These are phyloP conservation scores for Xerocomus potaroensis DNA, from an alignment of 768 basidiomycete species.

Conservation along the genomic window DNA sequence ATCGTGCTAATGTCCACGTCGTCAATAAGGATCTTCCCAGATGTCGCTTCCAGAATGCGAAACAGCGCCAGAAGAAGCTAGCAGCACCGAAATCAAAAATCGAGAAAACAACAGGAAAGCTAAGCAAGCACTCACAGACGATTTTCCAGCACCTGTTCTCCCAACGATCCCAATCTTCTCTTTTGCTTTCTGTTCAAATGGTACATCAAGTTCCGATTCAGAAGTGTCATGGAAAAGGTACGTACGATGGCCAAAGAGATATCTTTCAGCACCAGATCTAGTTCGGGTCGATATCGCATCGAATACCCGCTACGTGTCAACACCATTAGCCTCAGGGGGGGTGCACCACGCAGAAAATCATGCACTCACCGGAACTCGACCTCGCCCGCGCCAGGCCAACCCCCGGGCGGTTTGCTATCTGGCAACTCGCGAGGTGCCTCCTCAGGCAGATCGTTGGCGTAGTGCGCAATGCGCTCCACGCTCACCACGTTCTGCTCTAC, in stretches of 20 bases:
- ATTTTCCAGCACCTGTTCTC: constrained; percentile 78
- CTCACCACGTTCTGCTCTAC: constrained; percentile 90
- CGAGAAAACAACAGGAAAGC: background rate
- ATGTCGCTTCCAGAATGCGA: constrained; percentile 67
- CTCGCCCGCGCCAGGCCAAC: constrained; percentile 72
- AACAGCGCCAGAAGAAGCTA: constrained; percentile 69
- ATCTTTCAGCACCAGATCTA: constrained; percentile 77
- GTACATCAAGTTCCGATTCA: constrained; percentile 3
- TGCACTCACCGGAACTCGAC: constrained; percentile 73
- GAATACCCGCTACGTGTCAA: constrained; percentile 69
- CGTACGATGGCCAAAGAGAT: constrained; percentile 67
- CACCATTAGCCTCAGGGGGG: too few relatives aligned
- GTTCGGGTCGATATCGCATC: constrained; percentile 71
- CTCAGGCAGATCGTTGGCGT: constrained; percentile 58
- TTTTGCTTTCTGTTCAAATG: constrained; percentile 51
- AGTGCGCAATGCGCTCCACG: constrained; percentile 83
- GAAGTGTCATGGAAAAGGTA: background rate
- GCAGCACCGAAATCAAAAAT: background rate
- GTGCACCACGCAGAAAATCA: too few relatives aligned
- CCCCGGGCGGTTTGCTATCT: constrained; percentile 44
- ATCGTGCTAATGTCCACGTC: constrained; percentile 72
- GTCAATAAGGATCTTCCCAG: constrained; percentile 69
- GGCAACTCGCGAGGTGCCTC: constrained; percentile 75
- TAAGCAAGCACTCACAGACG: constrained; percentile 55
- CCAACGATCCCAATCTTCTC: constrained; percentile 92